A percentile compares a stretch with the other conserved stretches of the same genome.
Conservation (phyloP, 441 rosid genomes). For the Gossypium gossypioides region DNA sequence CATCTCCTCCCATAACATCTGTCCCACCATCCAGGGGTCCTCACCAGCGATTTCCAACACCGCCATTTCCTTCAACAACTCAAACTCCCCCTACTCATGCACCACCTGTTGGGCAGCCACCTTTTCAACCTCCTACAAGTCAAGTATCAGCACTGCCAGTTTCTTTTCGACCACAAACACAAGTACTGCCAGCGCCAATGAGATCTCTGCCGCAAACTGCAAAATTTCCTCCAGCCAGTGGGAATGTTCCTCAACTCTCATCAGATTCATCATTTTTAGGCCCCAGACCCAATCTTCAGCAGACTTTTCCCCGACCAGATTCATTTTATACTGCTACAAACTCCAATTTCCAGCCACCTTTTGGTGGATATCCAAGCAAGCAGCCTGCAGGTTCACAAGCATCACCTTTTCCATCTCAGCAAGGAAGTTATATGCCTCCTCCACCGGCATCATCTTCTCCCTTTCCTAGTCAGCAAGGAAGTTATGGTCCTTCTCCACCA, state of each 20-base stretch:
- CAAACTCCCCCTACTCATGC: constrained; percentile 48
- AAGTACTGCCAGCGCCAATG: constrained; percentile 40
- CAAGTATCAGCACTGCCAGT: constrained; percentile 34
- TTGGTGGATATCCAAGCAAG: constrained; percentile 53
- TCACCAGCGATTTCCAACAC: constrained; percentile 42
- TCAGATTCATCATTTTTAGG: constrained; percentile 27
- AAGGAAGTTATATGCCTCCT: constrained; percentile 39
- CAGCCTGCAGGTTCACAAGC: constrained; percentile 39
- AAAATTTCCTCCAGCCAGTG: constrained; percentile 29
- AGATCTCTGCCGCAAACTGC: constrained; percentile 50
- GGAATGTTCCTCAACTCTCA: constrained; percentile 32
- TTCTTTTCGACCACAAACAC: constrained; percentile 45
- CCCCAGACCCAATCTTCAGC: constrained; percentile 44
- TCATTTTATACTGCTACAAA: constrained; percentile 38
- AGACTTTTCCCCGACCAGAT: constrained; percentile 33
- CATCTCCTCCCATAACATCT: constrained; percentile 30
- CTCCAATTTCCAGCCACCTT: constrained; percentile 35
- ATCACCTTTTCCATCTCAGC: constrained; percentile 44
- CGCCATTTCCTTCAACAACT: constrained; percentile 33
- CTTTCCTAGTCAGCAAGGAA: constrained; percentile 50
- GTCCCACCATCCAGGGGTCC: constrained; percentile 34
- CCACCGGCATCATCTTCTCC: constrained; percentile 36
- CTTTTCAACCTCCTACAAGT: constrained; percentile 44
- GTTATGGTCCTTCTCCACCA: constrained; percentile 38
- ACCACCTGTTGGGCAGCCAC: constrained; percentile 47